phyloP scores from a whole-genome alignment of 1,284 basidiomycete genomes.

The Kalmanozyma brasiliensis region DNA sequence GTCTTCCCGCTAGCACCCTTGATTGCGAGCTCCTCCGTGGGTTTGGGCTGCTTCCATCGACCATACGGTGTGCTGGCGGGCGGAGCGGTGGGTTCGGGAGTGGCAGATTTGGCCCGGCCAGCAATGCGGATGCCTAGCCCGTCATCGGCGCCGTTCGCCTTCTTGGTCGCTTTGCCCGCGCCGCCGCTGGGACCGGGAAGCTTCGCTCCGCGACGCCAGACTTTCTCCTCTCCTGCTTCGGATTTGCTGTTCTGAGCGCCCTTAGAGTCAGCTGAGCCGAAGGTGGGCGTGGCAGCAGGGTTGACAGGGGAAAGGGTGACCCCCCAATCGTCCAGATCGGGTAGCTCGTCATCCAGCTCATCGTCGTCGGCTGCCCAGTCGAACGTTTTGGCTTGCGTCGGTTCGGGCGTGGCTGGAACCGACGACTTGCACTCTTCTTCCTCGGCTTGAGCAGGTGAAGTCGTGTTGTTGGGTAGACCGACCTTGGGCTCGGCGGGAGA shows the following conservation, averaged over 20 bases:
- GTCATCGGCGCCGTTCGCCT: background rate
- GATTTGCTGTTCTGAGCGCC: background rate
- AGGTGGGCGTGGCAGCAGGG: conserved; percentile 10
- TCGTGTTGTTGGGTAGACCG: conserved; percentile 6
- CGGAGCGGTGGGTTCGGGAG: conserved; percentile 15
- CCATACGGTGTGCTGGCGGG: conserved; percentile 41
- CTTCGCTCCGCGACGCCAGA: conserved; percentile 5
- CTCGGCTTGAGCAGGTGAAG: background rate
- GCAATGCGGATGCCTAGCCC: conserved; percentile 41
- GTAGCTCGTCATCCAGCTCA: conserved; percentile 54
- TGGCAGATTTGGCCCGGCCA: conserved; percentile 28
- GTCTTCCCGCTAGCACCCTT: conserved; percentile 8
- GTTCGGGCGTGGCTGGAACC: conserved; percentile 12
- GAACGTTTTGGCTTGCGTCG: conserved; percentile 24
- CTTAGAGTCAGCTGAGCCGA: background rate
- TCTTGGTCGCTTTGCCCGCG: too few species aligned
- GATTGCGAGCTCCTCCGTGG: conserved; percentile 1
- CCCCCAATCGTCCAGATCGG: conserved; percentile 57
- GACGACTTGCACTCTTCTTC: background rate
- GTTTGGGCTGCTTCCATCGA: conserved; percentile 24
- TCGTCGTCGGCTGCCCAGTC: conserved; percentile 61
- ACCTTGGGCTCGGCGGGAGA: conserved; percentile 36
- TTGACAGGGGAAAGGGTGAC: conserved; percentile 37
- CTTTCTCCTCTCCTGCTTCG: background rate
- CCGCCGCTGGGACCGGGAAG: too few species aligned